Evolutionary conservation across 176 grass and related monocot species (phyloP).

Genomic region (Aegilops sharonensis): DNA sequence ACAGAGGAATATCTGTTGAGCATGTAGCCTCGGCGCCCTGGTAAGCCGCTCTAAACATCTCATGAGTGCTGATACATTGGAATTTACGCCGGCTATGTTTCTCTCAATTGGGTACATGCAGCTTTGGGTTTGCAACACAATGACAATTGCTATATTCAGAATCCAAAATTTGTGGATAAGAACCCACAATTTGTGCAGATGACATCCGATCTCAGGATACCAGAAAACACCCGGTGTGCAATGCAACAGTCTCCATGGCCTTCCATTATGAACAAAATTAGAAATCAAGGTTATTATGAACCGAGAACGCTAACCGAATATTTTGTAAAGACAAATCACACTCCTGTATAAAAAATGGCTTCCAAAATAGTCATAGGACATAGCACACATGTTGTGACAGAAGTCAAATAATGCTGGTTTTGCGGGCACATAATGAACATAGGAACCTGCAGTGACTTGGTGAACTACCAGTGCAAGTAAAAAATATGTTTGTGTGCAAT

Average conservation of each 20-base stretch:
- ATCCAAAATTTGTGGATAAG: constrained; percentile 84
- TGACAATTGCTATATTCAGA: too few relatives aligned
- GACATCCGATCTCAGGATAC: constrained; percentile 90
- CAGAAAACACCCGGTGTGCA: constrained; percentile 85
- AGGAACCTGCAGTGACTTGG: too few relatives aligned
- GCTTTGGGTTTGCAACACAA: constrained; percentile 20
- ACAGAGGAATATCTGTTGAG: constrained; percentile 90
- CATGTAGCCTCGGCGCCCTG: neutral
- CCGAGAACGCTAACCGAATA: too few relatives aligned
- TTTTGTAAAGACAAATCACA: neutral
- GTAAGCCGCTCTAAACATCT: constrained; percentile 89
- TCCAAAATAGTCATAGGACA: neutral
- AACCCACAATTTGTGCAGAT: constrained; percentile 89
- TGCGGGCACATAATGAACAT: too few relatives aligned
- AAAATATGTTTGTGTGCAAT: too few relatives aligned
- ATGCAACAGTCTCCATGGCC: constrained; percentile 94
- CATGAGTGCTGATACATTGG: constrained; percentile 63
- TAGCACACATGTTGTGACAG: neutral
- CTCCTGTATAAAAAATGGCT: too few relatives aligned
- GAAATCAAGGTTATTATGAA: constrained; percentile 14
- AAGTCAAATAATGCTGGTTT: too few relatives aligned
- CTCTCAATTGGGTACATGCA: constrained; percentile 48
- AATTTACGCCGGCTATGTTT: constrained; percentile 25
- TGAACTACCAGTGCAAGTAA: too few relatives aligned
- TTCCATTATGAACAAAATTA: constrained; percentile 12